phyloP scores from a whole-genome alignment of 345 rosid species.

The Gossypium sturtianum region DNA sequence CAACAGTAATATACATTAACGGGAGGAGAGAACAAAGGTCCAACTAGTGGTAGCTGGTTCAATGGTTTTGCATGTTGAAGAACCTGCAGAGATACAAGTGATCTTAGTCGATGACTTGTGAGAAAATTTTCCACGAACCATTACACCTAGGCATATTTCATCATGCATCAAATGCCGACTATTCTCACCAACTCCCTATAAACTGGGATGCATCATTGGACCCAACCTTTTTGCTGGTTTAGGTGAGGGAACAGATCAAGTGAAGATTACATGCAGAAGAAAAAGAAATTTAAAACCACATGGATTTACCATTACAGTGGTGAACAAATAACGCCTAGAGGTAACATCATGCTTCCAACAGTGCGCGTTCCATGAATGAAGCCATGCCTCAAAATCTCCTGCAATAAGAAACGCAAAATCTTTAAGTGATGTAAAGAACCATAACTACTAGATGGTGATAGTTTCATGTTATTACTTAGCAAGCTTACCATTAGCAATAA shows the following conservation, averaged over 20 bases:
- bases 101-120: background rate
- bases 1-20: slow-evolving; percentile 37
- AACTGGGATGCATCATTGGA: background rate
- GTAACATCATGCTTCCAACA: slow-evolving; percentile 74
- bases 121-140: background rate
- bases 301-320: slow-evolving; percentile 77
- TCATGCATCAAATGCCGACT: background rate
- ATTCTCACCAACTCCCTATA: background rate
- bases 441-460: background rate
- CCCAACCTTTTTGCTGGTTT: background rate
- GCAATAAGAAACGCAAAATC: slow-evolving; percentile 11
- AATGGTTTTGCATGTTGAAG: slow-evolving; percentile 61
- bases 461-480: background rate
- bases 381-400: slow-evolving; percentile 93
- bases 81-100: slow-evolving; percentile 28
- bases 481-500: background rate
- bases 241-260: background rate
- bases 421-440: background rate
- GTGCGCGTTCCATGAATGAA: slow-evolving; percentile 84
- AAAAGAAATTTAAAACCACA: background rate
- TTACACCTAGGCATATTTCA: background rate
- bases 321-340: slow-evolving; percentile 72
- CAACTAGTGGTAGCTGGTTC: slow-evolving; percentile 51
- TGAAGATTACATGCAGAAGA: background rate
- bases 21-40: slow-evolving; percentile 50